Base-by-base conservation (phyloP, 2,329 filamentous ascomycete species). In the Tothia fuscella region DNA sequence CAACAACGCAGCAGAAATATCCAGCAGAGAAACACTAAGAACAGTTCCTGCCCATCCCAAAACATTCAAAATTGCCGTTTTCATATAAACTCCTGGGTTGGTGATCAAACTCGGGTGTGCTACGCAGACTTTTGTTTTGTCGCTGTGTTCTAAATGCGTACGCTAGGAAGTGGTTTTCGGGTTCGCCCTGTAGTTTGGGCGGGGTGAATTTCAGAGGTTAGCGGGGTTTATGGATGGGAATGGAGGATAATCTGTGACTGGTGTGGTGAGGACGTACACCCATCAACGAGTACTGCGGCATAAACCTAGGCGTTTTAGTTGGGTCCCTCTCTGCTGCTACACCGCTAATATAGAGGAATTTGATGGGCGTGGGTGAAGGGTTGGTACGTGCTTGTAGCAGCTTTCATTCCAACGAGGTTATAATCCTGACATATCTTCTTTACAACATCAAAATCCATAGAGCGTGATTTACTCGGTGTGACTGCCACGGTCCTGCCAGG, bases 301-400 rank as follows among this genome's bases (percentile, higher is more conserved):
- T 48, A 6, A 61, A 48, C 45, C 46, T 50, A 2, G 60, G 63
- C 39, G 54, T 66, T 51, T 70, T 65, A 10, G 50, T 59, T 16
- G 57, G 65, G 35, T 74, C 70, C 1, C 67, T 60, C 47, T 64
- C 61, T 2, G 60, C 58, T 1, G 51, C 54, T 2, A 54, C 48
- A 2, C 70, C 72, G 47, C 70, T 74, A 45, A 68, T 59, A 49
- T 71, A 72, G 2, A 71, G 38, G 44, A 71, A 72, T 1, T 62
- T 62, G 25, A 71, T 56, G 0, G 67, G 64, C 32, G 52, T 56
- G 41, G 13, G 41, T 39, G 0, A 51, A 2, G n/a, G n/a, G n/a
- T n/a, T n/a, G n/a, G n/a, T n/a, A n/a, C n/a, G 38, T 32, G 28
- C 41, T 44, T 28, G 44, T 50, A 2, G 69, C 57, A 0, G 58